Evolutionary conservation across 1,284 basidiomycete genomes (phyloP).

Genomic region (Cryptococcus amylolentus): DNA sequence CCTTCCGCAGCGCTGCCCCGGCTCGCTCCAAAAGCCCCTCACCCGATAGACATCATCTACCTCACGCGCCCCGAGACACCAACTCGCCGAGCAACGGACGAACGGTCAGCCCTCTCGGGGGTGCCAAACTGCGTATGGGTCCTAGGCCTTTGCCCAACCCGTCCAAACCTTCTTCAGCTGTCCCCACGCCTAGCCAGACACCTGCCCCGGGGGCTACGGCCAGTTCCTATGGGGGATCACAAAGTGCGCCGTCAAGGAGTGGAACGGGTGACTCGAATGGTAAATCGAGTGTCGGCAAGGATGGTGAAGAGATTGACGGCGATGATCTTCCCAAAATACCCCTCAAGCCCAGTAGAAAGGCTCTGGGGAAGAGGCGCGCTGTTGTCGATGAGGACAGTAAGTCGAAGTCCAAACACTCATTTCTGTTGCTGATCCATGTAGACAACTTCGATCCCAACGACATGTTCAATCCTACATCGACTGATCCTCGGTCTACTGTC

Average conservation of each 20-base stretch:
- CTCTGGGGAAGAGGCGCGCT: conserved; percentile 46
- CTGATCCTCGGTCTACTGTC: conserved; percentile 6
- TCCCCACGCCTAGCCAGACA: not conserved
- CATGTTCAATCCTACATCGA: conserved; percentile 28
- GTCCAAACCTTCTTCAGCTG: conserved; percentile 14
- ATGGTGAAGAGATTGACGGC: conserved; percentile 21
- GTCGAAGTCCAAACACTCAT: conserved; percentile 5
- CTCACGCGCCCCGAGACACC: conserved; percentile 16
- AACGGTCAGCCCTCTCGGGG: conserved; percentile 28
- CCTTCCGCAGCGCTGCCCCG: conserved; percentile 6
- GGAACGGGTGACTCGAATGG: conserved; percentile 25
- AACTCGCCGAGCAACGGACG: conserved; percentile 2
- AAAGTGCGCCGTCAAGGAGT: conserved; percentile 16
- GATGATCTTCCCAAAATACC: conserved; percentile 20
- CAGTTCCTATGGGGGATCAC: not conserved
- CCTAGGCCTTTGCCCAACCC: conserved; percentile 41
- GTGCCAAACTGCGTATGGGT: conserved; percentile 12
- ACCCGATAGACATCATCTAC: conserved; percentile 21
- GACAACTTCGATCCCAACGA: conserved; percentile 47
- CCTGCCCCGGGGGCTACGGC: not conserved
- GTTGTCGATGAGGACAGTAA: conserved; percentile 40
- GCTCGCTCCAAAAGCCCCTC: conserved; percentile 27
- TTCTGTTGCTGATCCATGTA: conserved; percentile 1
- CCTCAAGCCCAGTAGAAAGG: conserved; percentile 42
- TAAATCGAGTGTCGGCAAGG: not conserved